These are phyloP conservation scores for Rhizophagus prolifer DNA, from an alignment of 192 early-diverging fungal species.

Conservation along the genomic window DNA sequence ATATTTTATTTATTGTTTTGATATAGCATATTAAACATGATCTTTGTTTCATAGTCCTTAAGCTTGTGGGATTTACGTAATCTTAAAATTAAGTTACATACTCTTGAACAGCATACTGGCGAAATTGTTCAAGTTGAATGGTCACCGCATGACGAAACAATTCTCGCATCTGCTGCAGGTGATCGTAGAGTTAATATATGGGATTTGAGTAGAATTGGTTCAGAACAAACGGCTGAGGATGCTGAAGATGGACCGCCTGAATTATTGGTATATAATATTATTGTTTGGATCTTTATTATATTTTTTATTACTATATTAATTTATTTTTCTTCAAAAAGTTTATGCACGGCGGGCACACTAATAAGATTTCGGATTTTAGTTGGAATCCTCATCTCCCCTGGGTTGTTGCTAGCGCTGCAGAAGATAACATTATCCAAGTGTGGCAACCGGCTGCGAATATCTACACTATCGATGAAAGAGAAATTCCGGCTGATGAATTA, in stretches of 20 bases:
- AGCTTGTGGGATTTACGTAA: constrained; percentile 97
- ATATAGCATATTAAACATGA: not conserved
- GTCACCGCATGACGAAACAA: constrained; percentile 90
- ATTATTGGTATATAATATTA: constrained; percentile 63
- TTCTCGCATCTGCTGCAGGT: constrained; percentile 86
- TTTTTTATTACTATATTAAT: not conserved
- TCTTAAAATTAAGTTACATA: constrained; percentile 79
- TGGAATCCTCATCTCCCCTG: constrained; percentile 96
- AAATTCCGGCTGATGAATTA: constrained; percentile 40
- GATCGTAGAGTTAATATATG: constrained; percentile 93
- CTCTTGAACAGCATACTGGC: constrained; percentile 85
- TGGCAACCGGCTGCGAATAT: constrained; percentile 89
- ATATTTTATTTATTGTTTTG: not conserved
- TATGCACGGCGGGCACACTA: constrained; percentile 97
- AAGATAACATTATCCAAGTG: constrained; percentile 97
- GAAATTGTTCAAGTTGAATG: constrained; percentile 92
- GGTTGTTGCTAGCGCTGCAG: constrained; percentile 90
- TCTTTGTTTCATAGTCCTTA: constrained; percentile 58
- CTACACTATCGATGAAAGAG: constrained; percentile 46
- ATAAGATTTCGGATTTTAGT: constrained; percentile 91
- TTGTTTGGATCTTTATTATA: not conserved
- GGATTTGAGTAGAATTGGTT: constrained; percentile 92
- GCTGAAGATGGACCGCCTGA: constrained; percentile 98
- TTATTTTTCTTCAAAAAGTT: constrained; percentile 55
- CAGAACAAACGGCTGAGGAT: constrained; percentile 92